Percentiles rank a stretch among this genome's conserved stretches.
Conservation (phyloP, 306 rosid species). For the Gleditsia sinensis region DNA sequence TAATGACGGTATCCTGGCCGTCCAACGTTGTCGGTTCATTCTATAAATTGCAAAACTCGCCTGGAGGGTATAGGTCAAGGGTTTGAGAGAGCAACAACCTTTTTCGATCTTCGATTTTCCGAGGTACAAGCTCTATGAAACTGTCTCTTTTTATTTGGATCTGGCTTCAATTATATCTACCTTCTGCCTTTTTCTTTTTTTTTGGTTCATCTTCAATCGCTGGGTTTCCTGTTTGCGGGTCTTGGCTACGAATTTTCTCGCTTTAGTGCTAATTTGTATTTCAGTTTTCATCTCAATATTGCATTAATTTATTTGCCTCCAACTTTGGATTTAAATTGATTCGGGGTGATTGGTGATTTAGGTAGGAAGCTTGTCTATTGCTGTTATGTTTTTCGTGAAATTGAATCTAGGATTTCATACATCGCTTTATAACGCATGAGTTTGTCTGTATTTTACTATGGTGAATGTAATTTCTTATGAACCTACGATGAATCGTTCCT, state of each 20-base stretch:
- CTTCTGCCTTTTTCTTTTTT: not conserved
- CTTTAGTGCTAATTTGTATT: not conserved
- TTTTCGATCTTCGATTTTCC: not conserved
- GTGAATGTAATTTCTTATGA: not conserved
- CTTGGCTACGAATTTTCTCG: not conserved
- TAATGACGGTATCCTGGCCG: slow-evolving; percentile 37
- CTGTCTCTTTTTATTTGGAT: not conserved
- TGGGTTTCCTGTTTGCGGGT: not conserved
- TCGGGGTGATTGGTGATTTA: not conserved
- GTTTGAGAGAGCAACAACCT: slow-evolving; percentile 3
- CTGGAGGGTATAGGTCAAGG: not conserved
- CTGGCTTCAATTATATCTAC: not conserved
- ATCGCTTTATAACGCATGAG: not conserved
- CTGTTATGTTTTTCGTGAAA: not conserved
- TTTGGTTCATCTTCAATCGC: not conserved
- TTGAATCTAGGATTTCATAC: not conserved
- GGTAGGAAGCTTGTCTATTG: not conserved
- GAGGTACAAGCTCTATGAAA: not conserved
- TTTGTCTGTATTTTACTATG: not conserved
- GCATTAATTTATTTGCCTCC: not conserved
- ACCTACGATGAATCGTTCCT: not conserved
- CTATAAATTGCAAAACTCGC: slow-evolving; percentile 24
- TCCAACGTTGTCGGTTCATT: slow-evolving; percentile 21
- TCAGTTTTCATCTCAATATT: not conserved
- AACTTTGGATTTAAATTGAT: not conserved